Evolutionary conservation across 2,329 filamentous ascomycete genomes (phyloP).

Genomic region (Orbilia javanica): DNA sequence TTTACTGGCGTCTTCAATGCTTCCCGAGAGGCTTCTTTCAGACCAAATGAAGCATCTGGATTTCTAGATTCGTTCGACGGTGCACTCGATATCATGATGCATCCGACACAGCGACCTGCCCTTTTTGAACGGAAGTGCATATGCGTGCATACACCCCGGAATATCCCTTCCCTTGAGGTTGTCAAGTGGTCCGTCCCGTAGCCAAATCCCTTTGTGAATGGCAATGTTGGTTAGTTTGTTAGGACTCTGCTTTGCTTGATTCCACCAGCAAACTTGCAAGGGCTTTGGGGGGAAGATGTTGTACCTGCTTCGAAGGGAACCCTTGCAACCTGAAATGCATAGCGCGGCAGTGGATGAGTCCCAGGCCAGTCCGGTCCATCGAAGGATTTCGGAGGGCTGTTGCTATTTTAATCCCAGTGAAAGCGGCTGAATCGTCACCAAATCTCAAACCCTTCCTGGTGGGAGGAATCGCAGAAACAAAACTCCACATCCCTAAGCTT

Average conservation of each 20-base stretch:
- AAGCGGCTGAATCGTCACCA: constrained; percentile 33
- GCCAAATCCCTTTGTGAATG: neutral
- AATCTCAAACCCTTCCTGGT: constrained; percentile 2
- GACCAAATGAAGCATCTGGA: constrained; percentile 13
- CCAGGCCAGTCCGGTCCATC: neutral
- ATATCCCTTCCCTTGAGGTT: neutral
- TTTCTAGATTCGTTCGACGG: constrained; percentile 21
- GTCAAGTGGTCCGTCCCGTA: neutral
- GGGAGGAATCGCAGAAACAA: constrained; percentile 17
- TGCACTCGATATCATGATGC: neutral
- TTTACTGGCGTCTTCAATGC: constrained; percentile 16
- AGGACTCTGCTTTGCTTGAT: constrained; percentile 12
- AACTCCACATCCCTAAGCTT: constrained; percentile 10
- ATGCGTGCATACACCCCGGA: too few relatives aligned
- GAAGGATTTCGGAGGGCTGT: constrained; percentile 29
- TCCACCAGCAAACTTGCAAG: neutral
- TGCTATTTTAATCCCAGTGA: constrained; percentile 35
- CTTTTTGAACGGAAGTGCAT: neutral
- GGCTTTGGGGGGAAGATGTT: neutral
- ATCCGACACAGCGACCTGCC: constrained; percentile 19
- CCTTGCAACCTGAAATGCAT: neutral
- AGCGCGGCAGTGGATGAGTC: too few relatives aligned
- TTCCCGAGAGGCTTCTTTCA: constrained; percentile 1
- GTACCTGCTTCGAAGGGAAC: constrained; percentile 22
- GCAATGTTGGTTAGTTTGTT: neutral